A percentile compares a stretch with the other conserved stretches of the same genome.
Evolutionary conservation across 306 rosid genomes (phyloP).

Genomic region (Rubus idaeus): DNA sequence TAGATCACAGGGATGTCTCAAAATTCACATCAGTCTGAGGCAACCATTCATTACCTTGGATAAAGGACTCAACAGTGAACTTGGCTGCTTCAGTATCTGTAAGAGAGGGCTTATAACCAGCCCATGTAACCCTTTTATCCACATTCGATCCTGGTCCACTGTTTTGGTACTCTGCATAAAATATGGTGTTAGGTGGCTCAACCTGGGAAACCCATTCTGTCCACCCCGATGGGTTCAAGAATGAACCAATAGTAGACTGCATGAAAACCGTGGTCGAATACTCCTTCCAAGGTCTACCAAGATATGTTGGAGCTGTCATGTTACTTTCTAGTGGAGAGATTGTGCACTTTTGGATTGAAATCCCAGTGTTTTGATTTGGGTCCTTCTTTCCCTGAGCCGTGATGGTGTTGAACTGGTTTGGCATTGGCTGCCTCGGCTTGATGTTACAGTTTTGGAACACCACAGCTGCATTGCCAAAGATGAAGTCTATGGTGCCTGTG

Average conservation of each 20-base stretch:
- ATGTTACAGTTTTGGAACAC: slow-evolving; percentile 75
- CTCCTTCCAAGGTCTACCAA: slow-evolving; percentile 94
- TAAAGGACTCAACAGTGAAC: slow-evolving; percentile 58
- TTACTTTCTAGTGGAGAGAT: slow-evolving; percentile 32
- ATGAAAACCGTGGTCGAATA: slow-evolving; percentile 71
- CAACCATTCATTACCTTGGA: slow-evolving; percentile 77
- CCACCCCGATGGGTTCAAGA: slow-evolving; percentile 77
- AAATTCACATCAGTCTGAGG: slow-evolving; percentile 44
- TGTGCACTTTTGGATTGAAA: slow-evolving; percentile 63
- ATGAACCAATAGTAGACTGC: slow-evolving; percentile 55
- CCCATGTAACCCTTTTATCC: slow-evolving; percentile 62
- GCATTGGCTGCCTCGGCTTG: slow-evolving; percentile 66
- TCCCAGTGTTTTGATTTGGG: slow-evolving; percentile 74
- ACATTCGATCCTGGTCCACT: slow-evolving; percentile 61
- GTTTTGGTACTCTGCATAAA: slow-evolving; percentile 74
- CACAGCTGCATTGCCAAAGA: slow-evolving; percentile 82
- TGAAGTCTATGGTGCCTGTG: slow-evolving; percentile 85
- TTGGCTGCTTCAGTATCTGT: slow-evolving; percentile 41
- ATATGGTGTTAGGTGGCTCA: slow-evolving; percentile 58
- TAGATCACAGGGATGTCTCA: slow-evolving; percentile 46
- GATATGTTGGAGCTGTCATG: slow-evolving; percentile 59
- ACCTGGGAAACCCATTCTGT: slow-evolving; percentile 51
- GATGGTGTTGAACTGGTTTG: slow-evolving; percentile 85
- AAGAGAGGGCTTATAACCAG: slow-evolving; percentile 58
- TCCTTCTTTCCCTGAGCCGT: slow-evolving; percentile 94